phyloP scores from a whole-genome alignment of 1,139 yeast species.

The Yarrowia galli region DNA sequence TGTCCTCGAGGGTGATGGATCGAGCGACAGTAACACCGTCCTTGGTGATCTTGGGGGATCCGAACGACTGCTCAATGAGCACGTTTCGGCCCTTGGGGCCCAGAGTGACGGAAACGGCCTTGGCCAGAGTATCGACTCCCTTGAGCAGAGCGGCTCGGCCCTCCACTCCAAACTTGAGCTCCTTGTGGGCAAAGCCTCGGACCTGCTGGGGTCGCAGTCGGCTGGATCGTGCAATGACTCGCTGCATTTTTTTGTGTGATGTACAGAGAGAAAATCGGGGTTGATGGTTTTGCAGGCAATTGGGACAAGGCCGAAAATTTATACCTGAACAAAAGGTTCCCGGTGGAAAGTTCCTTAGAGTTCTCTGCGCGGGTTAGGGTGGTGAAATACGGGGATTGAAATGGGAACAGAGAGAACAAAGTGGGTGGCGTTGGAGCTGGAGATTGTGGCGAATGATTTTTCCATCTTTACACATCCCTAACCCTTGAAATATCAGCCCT shows the following conservation, averaged over 20 bases:
- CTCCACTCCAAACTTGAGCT: constrained; percentile 96
- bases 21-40: constrained; percentile 99
- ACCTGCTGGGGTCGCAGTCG: constrained; percentile 45
- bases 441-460: no score
- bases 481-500: no score
- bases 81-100: constrained; percentile 99
- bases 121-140: constrained; percentile 96
- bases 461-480: no score
- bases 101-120: constrained; percentile 94
- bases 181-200: constrained; percentile 75
- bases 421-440: no score
- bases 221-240: constrained; percentile 46
- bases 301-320: constrained; percentile 37
- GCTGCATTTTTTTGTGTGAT: constrained; percentile 44
- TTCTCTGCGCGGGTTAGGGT: constrained; percentile 38
- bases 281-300: background rate
- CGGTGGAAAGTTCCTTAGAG: constrained; percentile 38
- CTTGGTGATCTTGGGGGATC: constrained; percentile 98
- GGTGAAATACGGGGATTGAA: no score
- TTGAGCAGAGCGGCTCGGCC: constrained; percentile 95
- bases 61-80: constrained; percentile 94
- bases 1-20: constrained; percentile 84
- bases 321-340: constrained; percentile 18
- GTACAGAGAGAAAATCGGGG: background rate
- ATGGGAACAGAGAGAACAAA: no score